These are phyloP conservation scores for Huntiella savannae DNA, from an alignment of 2,329 filamentous ascomycete genomes.

Conservation along the genomic window DNA sequence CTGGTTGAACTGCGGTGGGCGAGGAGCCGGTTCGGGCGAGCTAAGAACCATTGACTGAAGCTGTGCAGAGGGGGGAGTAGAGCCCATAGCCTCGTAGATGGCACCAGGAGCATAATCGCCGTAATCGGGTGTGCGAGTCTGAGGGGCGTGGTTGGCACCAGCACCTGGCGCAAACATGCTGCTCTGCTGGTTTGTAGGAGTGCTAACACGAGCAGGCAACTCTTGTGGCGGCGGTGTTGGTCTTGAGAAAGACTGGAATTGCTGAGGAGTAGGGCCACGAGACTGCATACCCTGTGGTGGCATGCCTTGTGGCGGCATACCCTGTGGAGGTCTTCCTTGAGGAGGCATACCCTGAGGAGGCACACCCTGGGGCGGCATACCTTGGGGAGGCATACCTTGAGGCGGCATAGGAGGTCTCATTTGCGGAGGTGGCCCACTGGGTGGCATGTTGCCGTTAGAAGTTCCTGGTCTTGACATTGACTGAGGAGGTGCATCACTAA, in stretches of 20 bases:
- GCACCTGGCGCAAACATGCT: slow-evolving; percentile 9
- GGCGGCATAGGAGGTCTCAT: not conserved
- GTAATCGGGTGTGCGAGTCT: not conserved
- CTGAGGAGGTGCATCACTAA: slow-evolving; percentile 33
- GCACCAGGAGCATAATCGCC: slow-evolving; percentile 8
- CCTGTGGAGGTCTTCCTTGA: not conserved
- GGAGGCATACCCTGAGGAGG: slow-evolving; percentile 2
- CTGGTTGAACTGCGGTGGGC: slow-evolving; percentile 65
- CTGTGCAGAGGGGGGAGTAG: slow-evolving; percentile 19
- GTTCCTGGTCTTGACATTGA: not conserved
- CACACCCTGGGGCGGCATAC: slow-evolving; percentile 1
- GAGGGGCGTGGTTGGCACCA: slow-evolving; percentile 3
- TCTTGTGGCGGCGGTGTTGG: slow-evolving; percentile 5
- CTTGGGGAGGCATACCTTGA: slow-evolving; percentile 1
- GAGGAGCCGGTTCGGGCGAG: slow-evolving; percentile 56
- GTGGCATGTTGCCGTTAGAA: not conserved
- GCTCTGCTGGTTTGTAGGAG: not conserved
- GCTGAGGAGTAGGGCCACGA: slow-evolving; percentile 1
- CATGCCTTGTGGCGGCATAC: slow-evolving; percentile 2
- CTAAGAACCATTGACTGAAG: slow-evolving; percentile 36
- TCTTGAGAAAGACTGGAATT: slow-evolving; percentile 8
- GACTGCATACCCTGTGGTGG: slow-evolving; percentile 2
- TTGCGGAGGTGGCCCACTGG: not conserved
- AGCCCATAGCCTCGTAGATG: slow-evolving; percentile 11
- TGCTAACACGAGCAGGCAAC: slow-evolving; percentile 1